Conservation (phyloP, 805 yeast genomes). For the Ogataea wickerhamii region DNA sequence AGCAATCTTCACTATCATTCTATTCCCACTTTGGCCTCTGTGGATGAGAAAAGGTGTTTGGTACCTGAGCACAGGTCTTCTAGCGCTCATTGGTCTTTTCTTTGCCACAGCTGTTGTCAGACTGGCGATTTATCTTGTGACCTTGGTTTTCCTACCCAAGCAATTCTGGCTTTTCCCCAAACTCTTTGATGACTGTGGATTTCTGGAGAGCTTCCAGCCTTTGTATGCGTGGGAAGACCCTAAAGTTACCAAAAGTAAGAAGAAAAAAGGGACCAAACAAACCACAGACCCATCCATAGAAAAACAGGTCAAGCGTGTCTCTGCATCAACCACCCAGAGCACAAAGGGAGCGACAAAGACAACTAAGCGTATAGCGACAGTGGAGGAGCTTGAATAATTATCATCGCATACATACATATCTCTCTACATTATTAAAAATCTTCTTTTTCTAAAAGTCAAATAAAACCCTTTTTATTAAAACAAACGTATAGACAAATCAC, state of each 20-base stretch:
- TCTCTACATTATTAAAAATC: neutral
- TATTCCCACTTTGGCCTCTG: slow-evolving; percentile 94
- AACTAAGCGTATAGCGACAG: slow-evolving; percentile 24
- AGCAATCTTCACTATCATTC: slow-evolving; percentile 57
- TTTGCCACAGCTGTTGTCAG: slow-evolving; percentile 78
- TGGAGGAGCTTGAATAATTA: slow-evolving; percentile 23
- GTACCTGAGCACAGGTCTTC: slow-evolving; percentile 74
- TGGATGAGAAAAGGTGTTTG: slow-evolving; percentile 88
- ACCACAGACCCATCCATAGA: neutral
- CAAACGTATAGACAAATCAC: slow-evolving; percentile 1
- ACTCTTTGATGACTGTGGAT: slow-evolving; percentile 91
- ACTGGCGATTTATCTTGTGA: slow-evolving; percentile 60
- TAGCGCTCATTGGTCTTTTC: slow-evolving; percentile 71
- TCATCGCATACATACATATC: neutral
- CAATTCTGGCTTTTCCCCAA: slow-evolving; percentile 98
- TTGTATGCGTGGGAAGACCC: slow-evolving; percentile 71
- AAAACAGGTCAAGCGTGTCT: neutral
- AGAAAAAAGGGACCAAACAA: slow-evolving; percentile 6
- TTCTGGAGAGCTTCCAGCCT: slow-evolving; percentile 87
- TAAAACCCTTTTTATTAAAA: slow-evolving; percentile 1
- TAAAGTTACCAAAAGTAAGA: slow-evolving; percentile 20
- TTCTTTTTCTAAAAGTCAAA: too few relatives aligned
- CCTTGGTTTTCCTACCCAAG: slow-evolving; percentile 54
- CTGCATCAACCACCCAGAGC: slow-evolving; percentile 11
- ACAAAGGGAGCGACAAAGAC: slow-evolving; percentile 10